These are phyloP conservation scores for Trichoderma endophyticum DNA, from an alignment of 2,329 filamentous ascomycete genomes.

Conservation along the genomic window DNA sequence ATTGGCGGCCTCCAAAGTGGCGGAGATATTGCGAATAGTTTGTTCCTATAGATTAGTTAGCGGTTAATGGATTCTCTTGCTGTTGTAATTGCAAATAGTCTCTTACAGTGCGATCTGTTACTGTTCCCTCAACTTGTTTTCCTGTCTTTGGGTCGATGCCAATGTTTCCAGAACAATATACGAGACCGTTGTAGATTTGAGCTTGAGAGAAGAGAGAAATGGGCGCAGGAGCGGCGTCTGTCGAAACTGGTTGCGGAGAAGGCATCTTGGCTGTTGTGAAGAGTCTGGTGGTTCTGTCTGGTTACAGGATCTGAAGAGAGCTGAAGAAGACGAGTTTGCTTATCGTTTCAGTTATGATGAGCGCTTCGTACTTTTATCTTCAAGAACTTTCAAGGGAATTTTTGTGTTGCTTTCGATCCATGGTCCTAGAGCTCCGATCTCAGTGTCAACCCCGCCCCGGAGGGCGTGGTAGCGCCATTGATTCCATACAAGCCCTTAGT, in stretches of 20 bases:
- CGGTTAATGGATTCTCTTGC: too few relatives aligned
- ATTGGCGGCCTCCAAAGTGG: constrained; percentile 59
- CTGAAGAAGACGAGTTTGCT: neutral
- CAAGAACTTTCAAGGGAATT: neutral
- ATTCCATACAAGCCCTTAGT: neutral
- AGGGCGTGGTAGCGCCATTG: neutral
- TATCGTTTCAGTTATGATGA: neutral
- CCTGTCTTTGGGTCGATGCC: constrained; percentile 52
- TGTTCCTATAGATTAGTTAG: constrained; percentile 37
- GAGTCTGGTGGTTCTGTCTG: neutral
- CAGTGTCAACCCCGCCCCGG: neutral
- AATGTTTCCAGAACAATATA: constrained; percentile 65
- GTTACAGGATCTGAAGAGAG: neutral
- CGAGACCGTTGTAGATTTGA: constrained; percentile 59
- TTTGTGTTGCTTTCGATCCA: neutral
- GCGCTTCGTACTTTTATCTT: neutral
- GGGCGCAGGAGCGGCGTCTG: constrained; percentile 30
- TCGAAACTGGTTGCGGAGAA: neutral
- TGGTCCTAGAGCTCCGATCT: neutral
- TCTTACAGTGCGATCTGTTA: constrained; percentile 43
- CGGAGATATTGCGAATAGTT: constrained; percentile 56
- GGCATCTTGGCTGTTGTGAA: constrained; percentile 4
- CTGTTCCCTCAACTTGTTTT: constrained; percentile 49
- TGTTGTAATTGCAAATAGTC: too few relatives aligned
- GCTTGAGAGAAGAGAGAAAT: constrained; percentile 58